Percentiles rank a stretch among this genome's conserved stretches.
These are phyloP conservation scores for Amesomyces nigricolor DNA, from an alignment of 2,329 filamentous ascomycete genomes.

Conservation along the genomic window DNA sequence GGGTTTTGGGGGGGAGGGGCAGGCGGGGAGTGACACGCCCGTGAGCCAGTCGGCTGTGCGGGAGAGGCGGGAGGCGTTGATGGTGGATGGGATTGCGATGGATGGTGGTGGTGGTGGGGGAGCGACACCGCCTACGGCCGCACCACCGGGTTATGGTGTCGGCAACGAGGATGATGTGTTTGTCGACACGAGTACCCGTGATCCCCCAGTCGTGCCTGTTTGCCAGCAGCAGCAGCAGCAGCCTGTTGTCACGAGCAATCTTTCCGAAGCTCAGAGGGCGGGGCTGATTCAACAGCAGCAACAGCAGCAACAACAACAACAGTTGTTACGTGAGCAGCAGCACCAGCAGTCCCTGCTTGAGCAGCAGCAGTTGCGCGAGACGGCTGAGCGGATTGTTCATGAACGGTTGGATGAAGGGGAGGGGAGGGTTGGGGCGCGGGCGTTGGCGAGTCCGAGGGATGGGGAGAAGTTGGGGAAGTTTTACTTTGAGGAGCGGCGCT, in stretches of 20 bases:
- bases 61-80: slow-evolving; percentile 55
- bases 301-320: slow-evolving; percentile 29
- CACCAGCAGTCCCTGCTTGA: slow-evolving; percentile 15
- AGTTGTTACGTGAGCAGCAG: slow-evolving; percentile 11
- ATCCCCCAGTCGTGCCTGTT: slow-evolving; percentile 44
- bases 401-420: slow-evolving; percentile 53
- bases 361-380: slow-evolving; percentile 36
- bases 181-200: slow-evolving; percentile 59
- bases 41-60: slow-evolving; percentile 42
- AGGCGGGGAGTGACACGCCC: slow-evolving; percentile 36
- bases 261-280: slow-evolving; percentile 14
- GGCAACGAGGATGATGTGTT: slow-evolving; percentile 45
- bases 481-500: slow-evolving; percentile 52
- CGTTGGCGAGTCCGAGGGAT: slow-evolving; percentile 40
- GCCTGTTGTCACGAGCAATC: slow-evolving; percentile 23
- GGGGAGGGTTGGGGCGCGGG: slow-evolving; percentile 33
- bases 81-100: slow-evolving; percentile 60
- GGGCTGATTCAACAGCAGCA: slow-evolving; percentile 28
- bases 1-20: slow-evolving; percentile 23
- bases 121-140: too few species aligned
- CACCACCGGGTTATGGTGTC: not conserved
- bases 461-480: slow-evolving; percentile 50
- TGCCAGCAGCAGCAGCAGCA: slow-evolving; percentile 23
- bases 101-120: slow-evolving; percentile 32
- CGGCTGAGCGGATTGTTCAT: slow-evolving; percentile 60